Percentiles rank a stretch among this genome's conserved stretches.
Conservation (phyloP, 1,284 basidiomycete genomes). For the Heterobasidion annosum region DNA sequence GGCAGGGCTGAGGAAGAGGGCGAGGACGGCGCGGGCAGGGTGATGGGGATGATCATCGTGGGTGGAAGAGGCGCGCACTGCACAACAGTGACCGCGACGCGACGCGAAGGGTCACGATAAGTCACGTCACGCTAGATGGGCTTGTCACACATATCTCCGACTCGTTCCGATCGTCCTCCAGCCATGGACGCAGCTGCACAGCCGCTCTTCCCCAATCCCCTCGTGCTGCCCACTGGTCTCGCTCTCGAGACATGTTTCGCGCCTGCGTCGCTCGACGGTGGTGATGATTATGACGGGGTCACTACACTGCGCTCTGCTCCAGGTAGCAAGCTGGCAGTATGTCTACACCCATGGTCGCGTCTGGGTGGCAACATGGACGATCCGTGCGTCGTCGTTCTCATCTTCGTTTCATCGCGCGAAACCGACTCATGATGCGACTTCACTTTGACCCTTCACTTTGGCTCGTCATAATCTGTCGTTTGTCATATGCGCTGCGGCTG, state of each 20-base stretch:
- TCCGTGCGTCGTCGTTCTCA: constrained; percentile 38
- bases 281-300: background rate
- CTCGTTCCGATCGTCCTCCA: background rate
- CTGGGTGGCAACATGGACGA: constrained; percentile 68
- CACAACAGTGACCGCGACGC: no score
- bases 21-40: constrained; percentile 15
- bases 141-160: background rate
- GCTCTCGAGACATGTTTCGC: constrained; percentile 7
- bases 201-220: constrained; percentile 4
- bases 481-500: background rate
- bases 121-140: background rate
- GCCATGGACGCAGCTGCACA: background rate
- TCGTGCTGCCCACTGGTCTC: constrained; percentile 9
- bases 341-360: constrained; percentile 74
- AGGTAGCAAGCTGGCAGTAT: constrained; percentile 42
- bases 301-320: background rate
- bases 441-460: no score
- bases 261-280: background rate
- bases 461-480: background rate
- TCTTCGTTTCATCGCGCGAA: background rate
- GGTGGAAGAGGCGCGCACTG: background rate
- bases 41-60: constrained; percentile 10
- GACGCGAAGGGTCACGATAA: no score
- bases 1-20: constrained; percentile 33
- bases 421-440: no score